These are phyloP conservation scores for Podila clonocystis DNA, from an alignment of 192 early-diverging fungal species.

Conservation along the genomic window DNA sequence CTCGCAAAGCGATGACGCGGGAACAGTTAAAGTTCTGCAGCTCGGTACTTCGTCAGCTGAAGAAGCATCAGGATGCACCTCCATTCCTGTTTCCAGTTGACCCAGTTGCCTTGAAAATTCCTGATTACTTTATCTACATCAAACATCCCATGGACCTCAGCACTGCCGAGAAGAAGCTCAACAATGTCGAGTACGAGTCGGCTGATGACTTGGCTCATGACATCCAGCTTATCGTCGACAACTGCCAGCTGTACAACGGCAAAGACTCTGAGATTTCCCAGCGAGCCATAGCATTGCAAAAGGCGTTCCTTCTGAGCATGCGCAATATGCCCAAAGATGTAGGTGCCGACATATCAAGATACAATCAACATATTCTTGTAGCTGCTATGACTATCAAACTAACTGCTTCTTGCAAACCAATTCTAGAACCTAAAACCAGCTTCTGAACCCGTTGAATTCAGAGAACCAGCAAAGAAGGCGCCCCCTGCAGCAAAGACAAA, in stretches of 20 bases:
- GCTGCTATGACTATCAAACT: neutral
- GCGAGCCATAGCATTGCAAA: slow-evolving; percentile 76
- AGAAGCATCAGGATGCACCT: slow-evolving; percentile 82
- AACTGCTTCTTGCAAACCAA: neutral
- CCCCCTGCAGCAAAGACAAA: slow-evolving; percentile 32
- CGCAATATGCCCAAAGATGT: slow-evolving; percentile 79
- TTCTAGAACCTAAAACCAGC: slow-evolving; percentile 19
- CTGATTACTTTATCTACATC: slow-evolving; percentile 79
- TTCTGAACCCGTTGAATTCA: neutral
- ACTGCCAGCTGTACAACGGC: slow-evolving; percentile 87
- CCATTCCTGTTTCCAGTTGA: slow-evolving; percentile 91
- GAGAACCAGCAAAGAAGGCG: slow-evolving; percentile 27
- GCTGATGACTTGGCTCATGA: slow-evolving; percentile 76
- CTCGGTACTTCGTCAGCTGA: slow-evolving; percentile 77
- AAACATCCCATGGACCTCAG: slow-evolving; percentile 84
- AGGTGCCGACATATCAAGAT: slow-evolving; percentile 5
- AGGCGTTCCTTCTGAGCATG: slow-evolving; percentile 72
- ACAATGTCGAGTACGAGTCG: slow-evolving; percentile 64
- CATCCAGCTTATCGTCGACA: slow-evolving; percentile 78
- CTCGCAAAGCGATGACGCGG: slow-evolving; percentile 62
- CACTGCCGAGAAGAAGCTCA: slow-evolving; percentile 78
- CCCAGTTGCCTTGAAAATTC: slow-evolving; percentile 77
- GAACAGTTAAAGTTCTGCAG: slow-evolving; percentile 88
- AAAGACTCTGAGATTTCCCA: slow-evolving; percentile 73
- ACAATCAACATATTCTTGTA: neutral